Evolutionary conservation across 2,329 filamentous ascomycete species (phyloP).

Genomic region (Xylaria sp.): DNA sequence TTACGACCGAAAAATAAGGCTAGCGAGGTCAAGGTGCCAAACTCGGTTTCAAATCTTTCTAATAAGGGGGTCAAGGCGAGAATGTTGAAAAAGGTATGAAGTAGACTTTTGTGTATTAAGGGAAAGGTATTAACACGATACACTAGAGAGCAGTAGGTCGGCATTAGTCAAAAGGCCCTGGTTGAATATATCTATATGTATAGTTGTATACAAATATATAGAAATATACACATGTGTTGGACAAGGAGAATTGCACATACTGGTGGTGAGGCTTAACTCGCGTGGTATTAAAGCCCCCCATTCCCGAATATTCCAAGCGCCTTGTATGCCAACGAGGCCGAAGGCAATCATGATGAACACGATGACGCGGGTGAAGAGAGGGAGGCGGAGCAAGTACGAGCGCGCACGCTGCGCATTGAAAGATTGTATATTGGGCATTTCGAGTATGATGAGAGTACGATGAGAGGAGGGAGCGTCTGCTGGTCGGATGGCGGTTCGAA

Average conservation of each 20-base stretch:
- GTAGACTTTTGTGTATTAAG: conserved; percentile 81
- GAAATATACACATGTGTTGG: background rate
- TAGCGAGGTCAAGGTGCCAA: conserved; percentile 89
- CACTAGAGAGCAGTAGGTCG: conserved; percentile 62
- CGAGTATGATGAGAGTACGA: no score
- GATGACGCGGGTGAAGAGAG: conserved; percentile 82
- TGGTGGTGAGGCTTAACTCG: conserved; percentile 70
- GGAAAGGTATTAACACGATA: conserved; percentile 94
- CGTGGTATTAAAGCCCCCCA: conserved; percentile 84
- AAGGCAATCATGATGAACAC: conserved; percentile 72
- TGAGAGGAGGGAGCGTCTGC: background rate
- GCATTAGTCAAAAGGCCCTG: conserved; percentile 1
- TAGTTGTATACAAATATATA: background rate
- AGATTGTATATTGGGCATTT: conserved; percentile 53
- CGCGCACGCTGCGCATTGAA: conserved; percentile 80
- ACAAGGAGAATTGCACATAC: conserved; percentile 13
- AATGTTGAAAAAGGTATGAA: conserved; percentile 84
- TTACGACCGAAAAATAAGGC: conserved; percentile 90
- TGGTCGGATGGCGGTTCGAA: background rate
- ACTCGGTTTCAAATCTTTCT: conserved; percentile 91
- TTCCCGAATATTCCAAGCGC: conserved; percentile 75
- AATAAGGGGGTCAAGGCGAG: conserved; percentile 85
- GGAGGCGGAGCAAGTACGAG: conserved; percentile 85
- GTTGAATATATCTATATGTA: background rate
- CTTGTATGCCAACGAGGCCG: conserved; percentile 75